These are phyloP conservation scores for Trametes versicolor DNA, from an alignment of 1,284 basidiomycete genomes.

Conservation along the genomic window DNA sequence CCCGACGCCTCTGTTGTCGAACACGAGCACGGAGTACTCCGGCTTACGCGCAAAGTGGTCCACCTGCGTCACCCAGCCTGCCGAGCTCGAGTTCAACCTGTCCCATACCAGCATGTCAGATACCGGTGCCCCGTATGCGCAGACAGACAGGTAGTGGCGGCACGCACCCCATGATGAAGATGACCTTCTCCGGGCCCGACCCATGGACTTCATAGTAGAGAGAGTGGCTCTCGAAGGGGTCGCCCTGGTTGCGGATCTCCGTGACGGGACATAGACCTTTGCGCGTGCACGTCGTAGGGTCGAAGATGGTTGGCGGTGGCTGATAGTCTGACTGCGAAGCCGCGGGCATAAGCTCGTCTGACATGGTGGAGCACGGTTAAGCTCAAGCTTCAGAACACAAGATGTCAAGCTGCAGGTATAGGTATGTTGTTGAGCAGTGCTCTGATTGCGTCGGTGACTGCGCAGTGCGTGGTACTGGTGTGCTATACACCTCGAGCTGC, in stretches of 20 bases:
- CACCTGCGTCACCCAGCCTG: conserved; percentile 71
- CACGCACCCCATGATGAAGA: conserved; percentile 76
- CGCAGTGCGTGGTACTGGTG: no score
- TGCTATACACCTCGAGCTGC: no score
- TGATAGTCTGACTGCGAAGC: conserved; percentile 15
- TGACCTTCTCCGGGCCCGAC: conserved; percentile 65
- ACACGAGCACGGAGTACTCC: conserved; percentile 74
- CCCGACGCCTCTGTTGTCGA: conserved; percentile 91
- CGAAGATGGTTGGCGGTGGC: conserved; percentile 55
- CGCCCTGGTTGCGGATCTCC: conserved; percentile 57
- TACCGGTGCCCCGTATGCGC: neutral
- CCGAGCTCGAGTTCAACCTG: conserved; percentile 69
- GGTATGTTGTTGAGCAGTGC: no score
- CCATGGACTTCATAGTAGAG: conserved; percentile 84
- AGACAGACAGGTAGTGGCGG: neutral
- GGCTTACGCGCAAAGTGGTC: conserved; percentile 60
- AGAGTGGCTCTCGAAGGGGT: conserved; percentile 69
- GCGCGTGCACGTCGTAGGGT: conserved; percentile 64
- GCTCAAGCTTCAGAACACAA: no score
- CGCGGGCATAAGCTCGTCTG: conserved; percentile 23
- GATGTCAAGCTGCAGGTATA: no score
- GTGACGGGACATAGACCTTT: conserved; percentile 81
- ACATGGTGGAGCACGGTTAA: conserved; percentile 6
- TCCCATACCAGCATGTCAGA: neutral
- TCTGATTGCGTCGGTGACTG: no score